Evolutionary conservation across 2,329 filamentous ascomycete genomes (phyloP).

Genomic region (Orbilia javanica): DNA sequence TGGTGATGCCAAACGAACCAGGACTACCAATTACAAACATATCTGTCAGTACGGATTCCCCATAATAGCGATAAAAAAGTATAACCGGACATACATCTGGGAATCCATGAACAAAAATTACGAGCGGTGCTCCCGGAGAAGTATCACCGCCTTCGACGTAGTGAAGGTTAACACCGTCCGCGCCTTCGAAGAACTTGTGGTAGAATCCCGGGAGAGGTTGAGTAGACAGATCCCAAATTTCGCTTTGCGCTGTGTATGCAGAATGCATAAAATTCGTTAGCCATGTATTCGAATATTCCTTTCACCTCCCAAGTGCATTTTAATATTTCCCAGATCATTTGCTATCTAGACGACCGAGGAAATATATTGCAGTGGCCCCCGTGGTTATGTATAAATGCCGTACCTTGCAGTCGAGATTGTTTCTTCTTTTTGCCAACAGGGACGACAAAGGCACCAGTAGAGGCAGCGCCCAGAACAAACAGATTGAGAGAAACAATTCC

Average conservation of each 20-base stretch:
- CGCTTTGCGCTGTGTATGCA: constrained; percentile 29
- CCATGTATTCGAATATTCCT: constrained; percentile 1
- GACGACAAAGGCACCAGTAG: constrained; percentile 42
- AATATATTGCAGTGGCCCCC: too few relatives aligned
- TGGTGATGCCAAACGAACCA: constrained; percentile 58
- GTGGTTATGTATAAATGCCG: too few relatives aligned
- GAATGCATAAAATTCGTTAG: neutral
- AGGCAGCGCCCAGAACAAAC: constrained; percentile 35
- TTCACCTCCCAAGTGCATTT: neutral
- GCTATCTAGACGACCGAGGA: neutral
- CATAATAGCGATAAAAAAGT: neutral
- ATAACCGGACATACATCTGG: constrained; percentile 35
- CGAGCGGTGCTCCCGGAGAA: constrained; percentile 33
- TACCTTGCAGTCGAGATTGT: constrained; percentile 44
- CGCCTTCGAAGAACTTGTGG: constrained; percentile 44
- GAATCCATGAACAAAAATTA: constrained; percentile 53
- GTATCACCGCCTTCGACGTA: constrained; percentile 55
- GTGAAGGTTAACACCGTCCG: constrained; percentile 49
- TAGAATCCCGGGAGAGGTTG: constrained; percentile 54
- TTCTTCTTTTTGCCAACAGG: constrained; percentile 54
- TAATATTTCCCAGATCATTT: neutral
- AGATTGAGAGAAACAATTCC: constrained; percentile 43
- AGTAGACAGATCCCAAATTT: constrained; percentile 49
- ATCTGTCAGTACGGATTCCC: neutral
- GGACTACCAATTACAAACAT: constrained; percentile 13